Base-by-base conservation (phyloP, 306 rosid genomes). In the Trifolium fragiferum region DNA sequence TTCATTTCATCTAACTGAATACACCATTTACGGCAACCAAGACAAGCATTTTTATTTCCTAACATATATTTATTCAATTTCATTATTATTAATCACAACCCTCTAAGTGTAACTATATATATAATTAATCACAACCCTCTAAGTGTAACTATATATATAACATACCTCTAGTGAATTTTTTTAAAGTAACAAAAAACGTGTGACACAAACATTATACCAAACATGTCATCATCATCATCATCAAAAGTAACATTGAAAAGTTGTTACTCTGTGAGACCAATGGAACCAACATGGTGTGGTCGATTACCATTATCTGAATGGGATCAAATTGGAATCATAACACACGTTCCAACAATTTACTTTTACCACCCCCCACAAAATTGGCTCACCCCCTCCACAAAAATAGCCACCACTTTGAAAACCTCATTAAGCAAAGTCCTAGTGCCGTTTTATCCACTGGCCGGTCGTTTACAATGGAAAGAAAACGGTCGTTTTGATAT, bases 371-470 rank as follows among this genome's bases (percentile, higher is more conserved):
- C 78, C 11, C 27, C 83, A 13, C 62, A 57, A 40, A 61, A 51
- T 14, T 68, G 74, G 70, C 60, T 73, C 12, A 15, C 70, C 0
- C 25, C 69, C 2, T 13, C 51, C 1, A 33, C 67, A 14, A 23
- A 50, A 10, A 80, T 88, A 10, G 18, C 83, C 51, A 57, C 76
- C 57, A 78, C 84, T 14, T 79, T 85, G 23, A 87, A 49, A 44
- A 78, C 47, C 60, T 89, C 97, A 0, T 18, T 92, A 8, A 61
- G 87, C 70, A 21, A 66, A 20, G 86, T 77, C 8, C 64, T 92
- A 3, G 90, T 86, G 58, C 81, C 86, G 35, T 92, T 86, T 84
- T 88, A 92, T 41, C 93, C 91, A 2, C 38, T 88, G 0, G 91
- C 93, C 0, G 93, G 91, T 59, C 91, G 91, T 35, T 76, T 89